Base-by-base conservation (phyloP, 305 asterid genomes). In the Fraxinus xanthoxyloides region DNA sequence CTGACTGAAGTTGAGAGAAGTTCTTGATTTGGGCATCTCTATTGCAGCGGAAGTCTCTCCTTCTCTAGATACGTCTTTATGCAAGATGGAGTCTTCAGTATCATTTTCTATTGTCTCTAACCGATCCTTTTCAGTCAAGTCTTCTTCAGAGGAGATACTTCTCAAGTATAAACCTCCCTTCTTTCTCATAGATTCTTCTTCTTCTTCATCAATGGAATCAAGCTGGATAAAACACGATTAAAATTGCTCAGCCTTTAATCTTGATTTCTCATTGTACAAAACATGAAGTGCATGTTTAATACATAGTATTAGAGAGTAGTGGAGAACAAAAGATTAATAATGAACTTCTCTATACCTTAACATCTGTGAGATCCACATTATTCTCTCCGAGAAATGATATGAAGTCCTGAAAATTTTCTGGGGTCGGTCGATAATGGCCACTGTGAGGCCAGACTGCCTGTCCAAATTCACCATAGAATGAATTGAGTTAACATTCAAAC, bases 401-500 rank as follows among this genome's bases (percentile, higher is more conserved):
- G 85, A 90, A 87, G 75, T 92, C 92, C 43, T 88, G 92, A 77
- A 90, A 92, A 79, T 92, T 92, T 79, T 92, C 95, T 19, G 89
- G 91, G 74, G 94, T 92, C 5, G 95, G 94, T 19, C 82, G 81
- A 81, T 91, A 91, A 73, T 91, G 95, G 40, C 95, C 95, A 38
- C 95, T 91, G 90, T 91, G 95, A 76, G 95, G 95, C 95, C 69
- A 59, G 69, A 59, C 69, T 19, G 30, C 30, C 69, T 59, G 30
- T 7, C 5, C 0, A 59, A 5, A 59, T 59, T 59, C 30, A 21
- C 15, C 26, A 59, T 21, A 59, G 10, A 59, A n/a, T 5, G 28
- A 59, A 21, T 23, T 21, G 5, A 59, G 69, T 21, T 59, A 21
- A 8, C 69, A 59, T 59, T 59, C 69, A 7, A 59, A 59, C 1